These are phyloP conservation scores for Iberis amara DNA, from an alignment of 441 rosid species.

Conservation along the genomic window DNA sequence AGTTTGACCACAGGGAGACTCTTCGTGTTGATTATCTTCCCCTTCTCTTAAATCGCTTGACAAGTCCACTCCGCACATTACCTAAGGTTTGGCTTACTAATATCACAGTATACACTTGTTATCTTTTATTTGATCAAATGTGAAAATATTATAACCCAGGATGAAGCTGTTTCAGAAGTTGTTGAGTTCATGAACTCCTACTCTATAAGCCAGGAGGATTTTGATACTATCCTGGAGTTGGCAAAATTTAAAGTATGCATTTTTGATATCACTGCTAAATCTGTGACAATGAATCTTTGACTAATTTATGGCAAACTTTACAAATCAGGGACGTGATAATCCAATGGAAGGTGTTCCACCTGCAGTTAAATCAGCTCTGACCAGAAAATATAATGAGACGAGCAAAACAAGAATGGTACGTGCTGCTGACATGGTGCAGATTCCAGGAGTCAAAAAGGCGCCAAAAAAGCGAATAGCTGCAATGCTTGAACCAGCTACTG, in stretches of 20 bases:
- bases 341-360: conserved; percentile 88
- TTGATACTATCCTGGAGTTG: conserved; percentile 67
- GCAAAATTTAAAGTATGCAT: conserved; percentile 67
- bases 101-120: conserved; percentile 9
- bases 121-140: conserved; percentile 3
- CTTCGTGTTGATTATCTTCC: conserved; percentile 77
- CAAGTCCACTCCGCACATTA: conserved; percentile 69
- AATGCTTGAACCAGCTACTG: conserved; percentile 64
- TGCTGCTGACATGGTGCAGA: conserved; percentile 71
- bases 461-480: conserved; percentile 81
- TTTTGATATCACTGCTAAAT: conserved; percentile 2
- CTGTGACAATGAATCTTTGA: conserved; percentile 11
- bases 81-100: conserved; percentile 61
- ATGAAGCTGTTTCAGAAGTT: conserved; percentile 83
- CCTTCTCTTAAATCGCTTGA: conserved; percentile 60
- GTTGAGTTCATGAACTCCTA: conserved; percentile 85
- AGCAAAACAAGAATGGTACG: conserved; percentile 68
- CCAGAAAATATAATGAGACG: conserved; percentile 72
- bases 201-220: conserved; percentile 88
- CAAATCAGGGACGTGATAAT: conserved; percentile 60
- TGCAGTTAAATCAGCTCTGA: conserved; percentile 81
- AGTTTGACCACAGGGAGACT: conserved; percentile 44
- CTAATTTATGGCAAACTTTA: conserved; percentile 16
- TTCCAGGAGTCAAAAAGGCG: conserved; percentile 80
- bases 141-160: conserved; percentile 40